phyloP scores from a whole-genome alignment of 306 rosid genomes.

The Quercus variabilis region DNA sequence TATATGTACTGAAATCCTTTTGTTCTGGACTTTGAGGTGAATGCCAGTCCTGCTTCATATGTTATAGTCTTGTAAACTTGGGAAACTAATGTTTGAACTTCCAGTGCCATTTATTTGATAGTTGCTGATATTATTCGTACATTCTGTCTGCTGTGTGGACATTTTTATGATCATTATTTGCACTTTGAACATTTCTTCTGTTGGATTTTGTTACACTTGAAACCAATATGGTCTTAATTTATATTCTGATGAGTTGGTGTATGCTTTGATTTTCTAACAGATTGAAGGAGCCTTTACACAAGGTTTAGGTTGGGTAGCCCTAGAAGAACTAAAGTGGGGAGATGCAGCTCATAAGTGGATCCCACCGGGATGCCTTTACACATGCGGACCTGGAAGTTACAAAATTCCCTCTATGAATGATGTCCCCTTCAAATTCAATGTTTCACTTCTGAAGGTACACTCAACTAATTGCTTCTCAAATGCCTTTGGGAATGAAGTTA shows the following conservation, averaged over 20 bases:
- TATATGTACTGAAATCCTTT: not conserved
- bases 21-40: not conserved
- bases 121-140: not conserved
- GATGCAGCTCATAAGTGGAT: constrained; percentile 92
- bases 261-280: constrained; percentile 33
- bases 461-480: not conserved
- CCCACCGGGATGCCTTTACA: constrained; percentile 64
- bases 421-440: constrained; percentile 69
- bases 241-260: constrained; percentile 15
- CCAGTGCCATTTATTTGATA: not conserved
- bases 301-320: constrained; percentile 95
- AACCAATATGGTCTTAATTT: not conserved
- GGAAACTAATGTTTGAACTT: not conserved
- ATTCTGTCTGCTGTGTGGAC: not conserved
- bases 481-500: not conserved
- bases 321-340: constrained; percentile 98
- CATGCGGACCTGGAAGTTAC: constrained; percentile 85
- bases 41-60: not conserved
- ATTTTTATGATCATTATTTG: not conserved
- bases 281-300: constrained; percentile 94
- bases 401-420: constrained; percentile 87
- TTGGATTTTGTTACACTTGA: not conserved
- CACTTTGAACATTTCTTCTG: not conserved
- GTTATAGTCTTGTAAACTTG: not conserved
- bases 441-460: constrained; percentile 86